Evolutionary conservation across 768 basidiomycete species (phyloP).

Genomic region (Dioszegia aurantiaca): DNA sequence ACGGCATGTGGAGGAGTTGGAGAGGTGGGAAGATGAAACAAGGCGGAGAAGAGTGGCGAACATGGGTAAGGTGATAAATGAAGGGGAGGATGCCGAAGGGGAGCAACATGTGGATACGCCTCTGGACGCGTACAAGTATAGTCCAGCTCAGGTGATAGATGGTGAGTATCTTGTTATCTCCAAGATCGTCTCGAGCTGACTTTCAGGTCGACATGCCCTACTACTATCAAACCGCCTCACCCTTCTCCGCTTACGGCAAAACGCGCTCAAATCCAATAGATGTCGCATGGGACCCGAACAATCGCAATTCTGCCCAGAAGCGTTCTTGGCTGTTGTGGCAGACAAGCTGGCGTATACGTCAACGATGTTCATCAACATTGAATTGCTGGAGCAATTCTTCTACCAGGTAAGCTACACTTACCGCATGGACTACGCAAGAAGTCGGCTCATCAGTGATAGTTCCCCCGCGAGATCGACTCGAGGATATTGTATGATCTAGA

Average conservation of each 20-base stretch:
- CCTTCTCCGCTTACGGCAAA: slow-evolving; percentile 79
- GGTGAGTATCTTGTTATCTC: slow-evolving; percentile 58
- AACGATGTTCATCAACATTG: slow-evolving; percentile 98
- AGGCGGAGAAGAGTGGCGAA: slow-evolving; percentile 29
- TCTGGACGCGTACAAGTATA: slow-evolving; percentile 79
- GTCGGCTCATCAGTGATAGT: slow-evolving; percentile 57
- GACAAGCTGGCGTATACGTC: slow-evolving; percentile 95
- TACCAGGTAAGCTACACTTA: slow-evolving; percentile 67
- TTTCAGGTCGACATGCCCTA: slow-evolving; percentile 82
- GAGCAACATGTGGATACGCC: slow-evolving; percentile 56
- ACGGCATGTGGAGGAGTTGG: slow-evolving; percentile 73
- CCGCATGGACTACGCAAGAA: neutral
- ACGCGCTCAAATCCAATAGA: slow-evolving; percentile 81
- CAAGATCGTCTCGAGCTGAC: slow-evolving; percentile 9
- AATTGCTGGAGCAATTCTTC: slow-evolving; percentile 96
- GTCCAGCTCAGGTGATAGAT: slow-evolving; percentile 84
- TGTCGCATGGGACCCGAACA: slow-evolving; percentile 84
- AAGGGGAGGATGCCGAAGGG: slow-evolving; percentile 58
- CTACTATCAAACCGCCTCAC: slow-evolving; percentile 76
- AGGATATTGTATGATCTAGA: slow-evolving; percentile 90
- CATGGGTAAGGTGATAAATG: slow-evolving; percentile 24
- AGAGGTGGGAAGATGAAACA: slow-evolving; percentile 60
- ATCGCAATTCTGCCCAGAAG: slow-evolving; percentile 89
- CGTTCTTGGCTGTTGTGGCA: slow-evolving; percentile 92
- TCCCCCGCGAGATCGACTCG: slow-evolving; percentile 96